Evolutionary conservation across 257 asterid species (phyloP), one percentile per base, ranked within the genome.

Genomic region (Jaltomata sinuosa): DNA sequence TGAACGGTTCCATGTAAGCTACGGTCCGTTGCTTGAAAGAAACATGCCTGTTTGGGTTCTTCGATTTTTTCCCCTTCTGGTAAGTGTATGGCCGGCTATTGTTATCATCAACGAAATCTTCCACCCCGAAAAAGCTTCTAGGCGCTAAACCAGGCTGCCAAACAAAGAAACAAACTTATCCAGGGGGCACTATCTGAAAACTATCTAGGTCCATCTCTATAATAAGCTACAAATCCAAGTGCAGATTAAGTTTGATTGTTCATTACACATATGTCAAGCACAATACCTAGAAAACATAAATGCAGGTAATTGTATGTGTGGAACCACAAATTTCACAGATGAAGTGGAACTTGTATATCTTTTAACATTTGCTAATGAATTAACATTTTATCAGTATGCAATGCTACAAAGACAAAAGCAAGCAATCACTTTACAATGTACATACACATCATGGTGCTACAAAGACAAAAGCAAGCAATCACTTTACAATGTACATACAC

Each of bases 71-170:
- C 83, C 84, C 98, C 86, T 94, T 96, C 42, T 94, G 92, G 84
- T 92, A 96, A 15, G 97, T 92, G 91, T 96, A 96, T 19, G 98
- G 98, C 49, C 98, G 87, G 91, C 98, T 94, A 52, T 94, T 94
- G 53, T 96, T 93, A 77, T 94, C 99, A 67, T 96, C 98, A 1
- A 93, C 89, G 57, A 92, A 96, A 90, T 96, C 99, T 88, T 94
- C 99, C 11, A 94, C 98, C 4, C 98, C 98, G 25, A 96, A 96
- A 90, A 96, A 94, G 91, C 99, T 96, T 89, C 99, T 93, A 34
- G 99, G 99, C 12, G 90, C 91, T 71, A 86, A 85, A 76, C 50
- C 78, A 76, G 91, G 87, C 99, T 95, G 95, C 87, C 74, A 71
- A 83, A 72, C n/a, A 1, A 72, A 72, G 62, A 59, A 11, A 64